A percentile compares a stretch with the other conserved stretches of the same genome.
phyloP scores from a whole-genome alignment of 768 basidiomycete genomes.

The Pholiota conissans region DNA sequence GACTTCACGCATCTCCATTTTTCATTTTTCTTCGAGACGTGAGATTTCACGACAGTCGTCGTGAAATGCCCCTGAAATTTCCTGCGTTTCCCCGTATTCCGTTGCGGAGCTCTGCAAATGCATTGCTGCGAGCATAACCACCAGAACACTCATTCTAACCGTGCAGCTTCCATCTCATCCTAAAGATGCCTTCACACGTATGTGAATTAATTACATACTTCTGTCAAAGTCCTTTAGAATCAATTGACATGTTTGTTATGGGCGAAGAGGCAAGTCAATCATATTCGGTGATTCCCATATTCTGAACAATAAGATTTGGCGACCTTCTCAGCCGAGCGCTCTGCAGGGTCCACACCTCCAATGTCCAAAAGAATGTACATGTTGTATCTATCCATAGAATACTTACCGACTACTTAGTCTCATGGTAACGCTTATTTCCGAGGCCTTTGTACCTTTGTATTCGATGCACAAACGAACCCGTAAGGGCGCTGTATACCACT shows the following conservation, averaged over 20 bases:
- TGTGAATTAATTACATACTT: not conserved
- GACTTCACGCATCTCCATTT: not conserved
- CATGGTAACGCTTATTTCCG: not conserved
- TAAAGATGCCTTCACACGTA: not conserved
- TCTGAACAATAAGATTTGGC: slow-evolving; percentile 4
- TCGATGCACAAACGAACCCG: too few relatives aligned
- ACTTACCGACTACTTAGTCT: not conserved
- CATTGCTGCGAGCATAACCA: not conserved
- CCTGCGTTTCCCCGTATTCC: not conserved
- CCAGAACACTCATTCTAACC: not conserved
- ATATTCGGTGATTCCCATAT: slow-evolving; percentile 6
- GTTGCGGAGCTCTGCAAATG: not conserved
- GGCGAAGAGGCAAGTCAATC: too few relatives aligned
- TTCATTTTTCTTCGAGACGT: not conserved
- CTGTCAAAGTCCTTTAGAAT: not conserved
- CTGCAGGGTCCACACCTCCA: not conserved
- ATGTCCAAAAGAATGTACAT: not conserved
- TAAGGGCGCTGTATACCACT: too few relatives aligned
- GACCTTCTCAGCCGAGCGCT: not conserved
- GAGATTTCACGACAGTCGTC: not conserved
- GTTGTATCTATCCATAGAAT: not conserved
- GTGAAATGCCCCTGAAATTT: not conserved
- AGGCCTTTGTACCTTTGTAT: not conserved
- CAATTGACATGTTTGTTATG: not conserved
- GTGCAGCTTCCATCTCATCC: not conserved